Base-by-base conservation (phyloP, 2,329 filamentous ascomycete genomes). In the Neurospora sp. region DNA sequence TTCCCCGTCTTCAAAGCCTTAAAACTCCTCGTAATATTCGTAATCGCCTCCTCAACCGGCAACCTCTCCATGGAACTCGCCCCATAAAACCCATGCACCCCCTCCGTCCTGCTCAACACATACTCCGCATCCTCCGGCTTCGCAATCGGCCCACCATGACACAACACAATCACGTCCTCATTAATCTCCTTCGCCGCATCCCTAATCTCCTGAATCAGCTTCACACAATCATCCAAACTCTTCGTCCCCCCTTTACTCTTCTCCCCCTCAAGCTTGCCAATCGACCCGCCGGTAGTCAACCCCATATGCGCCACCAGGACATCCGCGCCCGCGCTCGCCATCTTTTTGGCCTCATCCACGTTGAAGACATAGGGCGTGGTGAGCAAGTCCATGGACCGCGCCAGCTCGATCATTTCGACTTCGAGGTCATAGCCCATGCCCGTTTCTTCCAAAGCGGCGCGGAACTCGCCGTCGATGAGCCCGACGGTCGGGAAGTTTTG, bases 401-500 rank as follows among this genome's bases (percentile, higher is more conserved):
- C 90, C n/a, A 82, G 75, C 10, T 82, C 81, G 66, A 92, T 84
- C 83, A 91, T 87, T 67, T 89, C 87, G 2, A 92, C 89, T 76
- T 92, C 90, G 8, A 83, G 79, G 17, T 84, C 85, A 75, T 88
- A 92, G 1, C 87, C 86, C 89, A 92, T 92, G 8, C 87, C 89
- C 1, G 89, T 92, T 77, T 91, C 89, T 76, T 92, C 90, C 1
- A 92, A 82, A 73, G 89, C 89, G 28, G 83, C 82, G 12, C 90
- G 84, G 76, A 92, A 92, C 12, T 83, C 83, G 1, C 89, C 89
- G 77, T 92, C 90, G 41, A 92, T 88, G 28, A 92, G 80, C 0
- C 90, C 90, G 1, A 92, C 89, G 0, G 90, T 92, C 0, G 90
- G 90, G 76, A 92, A 92, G 74, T 92, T 92, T 77, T 92, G 90